Evolutionary conservation across 345 rosid species (phyloP), one percentile per base, ranked within the genome.

Genomic region (Carallia pectinifolia): DNA sequence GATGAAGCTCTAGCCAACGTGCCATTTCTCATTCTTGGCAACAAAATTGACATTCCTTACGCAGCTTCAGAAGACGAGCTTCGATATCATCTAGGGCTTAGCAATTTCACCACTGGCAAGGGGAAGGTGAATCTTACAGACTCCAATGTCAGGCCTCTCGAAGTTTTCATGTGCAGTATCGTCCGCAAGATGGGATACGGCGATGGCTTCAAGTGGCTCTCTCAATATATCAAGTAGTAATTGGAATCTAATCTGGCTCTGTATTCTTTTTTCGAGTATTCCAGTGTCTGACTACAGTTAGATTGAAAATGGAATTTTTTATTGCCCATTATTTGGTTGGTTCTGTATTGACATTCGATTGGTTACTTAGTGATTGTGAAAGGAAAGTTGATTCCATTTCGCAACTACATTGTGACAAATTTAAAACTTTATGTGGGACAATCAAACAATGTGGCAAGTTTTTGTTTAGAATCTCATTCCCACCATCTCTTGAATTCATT

Each of bases 171-270:
- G 90, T 86, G 90, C 81, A 84, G 87, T 73, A 84, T 86, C 0
- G 85, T 86, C 48, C 85, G 88, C 53, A 86, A 82, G 81, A 86
- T 86, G 88, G 90, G 88, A 30, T 86, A 86, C 33, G 88, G 90
- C 0, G 88, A 86, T 27, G 90, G 90, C 67, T 86, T 86, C 85
- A 81, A 82, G 80, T 84, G 90, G 88, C 74, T 84, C 61, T 86
- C 88, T n/a, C 90, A 86, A 30, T 84, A 86, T 66, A 84, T 86
- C 82, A 86, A 86, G 67, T 86, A 86, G 85, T 71, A 69, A 19
- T n/a, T 17, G 30, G 55, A 40, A 44, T 10, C 17, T 47, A 40
- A 19, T 34, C 7, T 58, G 66, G 67, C 74, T 27, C 60, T 64
- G 74, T 65, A 31, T 69, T 77, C 70, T 64, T 69, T 23, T 65